Conservation (phyloP, 768 basidiomycete species). For the Termitomyces sp. region DNA sequence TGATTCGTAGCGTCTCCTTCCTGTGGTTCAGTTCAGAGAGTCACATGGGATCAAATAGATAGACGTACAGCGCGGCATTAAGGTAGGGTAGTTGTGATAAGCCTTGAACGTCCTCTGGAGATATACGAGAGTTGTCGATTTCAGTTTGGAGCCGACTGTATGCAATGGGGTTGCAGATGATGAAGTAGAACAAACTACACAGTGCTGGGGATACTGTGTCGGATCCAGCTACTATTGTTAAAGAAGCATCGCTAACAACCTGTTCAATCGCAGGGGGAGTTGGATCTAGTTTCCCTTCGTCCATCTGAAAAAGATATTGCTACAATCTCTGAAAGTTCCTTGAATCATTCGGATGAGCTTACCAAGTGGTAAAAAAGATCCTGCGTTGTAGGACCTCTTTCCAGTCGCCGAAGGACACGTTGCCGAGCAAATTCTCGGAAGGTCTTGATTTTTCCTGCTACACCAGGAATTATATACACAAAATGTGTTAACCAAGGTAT, state of each 20-base stretch:
- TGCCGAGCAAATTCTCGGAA: constrained; percentile 37
- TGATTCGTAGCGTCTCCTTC: constrained; percentile 31
- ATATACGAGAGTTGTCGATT: background rate
- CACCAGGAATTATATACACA: constrained; percentile 6
- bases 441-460: constrained; percentile 9
- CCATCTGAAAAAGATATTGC: constrained; percentile 9
- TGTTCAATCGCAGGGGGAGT: constrained; percentile 13
- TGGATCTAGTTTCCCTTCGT: constrained; percentile 15
- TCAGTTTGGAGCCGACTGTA: constrained; percentile 9
- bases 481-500: constrained; percentile 15
- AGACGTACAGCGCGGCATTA: constrained; percentile 30
- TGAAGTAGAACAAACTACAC: constrained; percentile 13
- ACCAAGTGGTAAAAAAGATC: constrained; percentile 19
- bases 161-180: constrained; percentile 15
- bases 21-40: constrained; percentile 12
- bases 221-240: constrained; percentile 16
- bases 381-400: constrained; percentile 26
- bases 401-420: constrained; percentile 53
- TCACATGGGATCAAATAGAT: background rate
- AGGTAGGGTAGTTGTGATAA: constrained; percentile 12
- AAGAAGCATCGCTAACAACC: constrained; percentile 13
- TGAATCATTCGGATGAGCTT: background rate
- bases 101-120: background rate
- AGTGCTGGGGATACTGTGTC: constrained; percentile 16
- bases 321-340: background rate